phyloP scores from a whole-genome alignment of 441 rosid species.

The Erodium trifolium region DNA sequence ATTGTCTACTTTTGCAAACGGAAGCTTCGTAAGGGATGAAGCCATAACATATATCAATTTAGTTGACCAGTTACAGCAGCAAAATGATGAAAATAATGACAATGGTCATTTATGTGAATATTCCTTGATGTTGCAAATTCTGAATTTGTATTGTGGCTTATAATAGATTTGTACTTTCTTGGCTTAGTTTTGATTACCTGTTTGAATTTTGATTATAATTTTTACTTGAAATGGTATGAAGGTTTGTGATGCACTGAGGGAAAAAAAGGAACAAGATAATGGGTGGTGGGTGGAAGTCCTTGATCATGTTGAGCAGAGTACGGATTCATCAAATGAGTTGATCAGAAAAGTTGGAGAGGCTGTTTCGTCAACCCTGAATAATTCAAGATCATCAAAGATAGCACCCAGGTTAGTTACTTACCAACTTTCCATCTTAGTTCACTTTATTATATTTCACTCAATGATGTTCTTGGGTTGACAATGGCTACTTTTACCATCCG shows the following conservation, averaged over 20 bases:
- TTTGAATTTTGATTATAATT: slow-evolving; percentile 14
- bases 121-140: background rate
- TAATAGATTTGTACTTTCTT: background rate
- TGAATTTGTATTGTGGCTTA: too few relatives aligned
- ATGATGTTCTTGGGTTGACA: too few relatives aligned
- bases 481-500: too few relatives aligned
- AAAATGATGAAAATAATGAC: background rate
- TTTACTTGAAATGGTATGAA: slow-evolving; percentile 26
- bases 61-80: background rate
- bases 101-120: slow-evolving; percentile 2
- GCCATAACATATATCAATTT: background rate
- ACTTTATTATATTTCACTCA: too few relatives aligned
- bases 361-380: slow-evolving; percentile 52
- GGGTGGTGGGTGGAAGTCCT: slow-evolving; percentile 93
- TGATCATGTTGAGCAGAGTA: slow-evolving; percentile 51
- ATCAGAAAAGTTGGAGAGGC: slow-evolving; percentile 82
- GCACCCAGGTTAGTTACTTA: slow-evolving; percentile 50
- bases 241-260: slow-evolving; percentile 52
- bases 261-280: slow-evolving; percentile 35
- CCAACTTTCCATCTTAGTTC: background rate
- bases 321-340: slow-evolving; percentile 56
- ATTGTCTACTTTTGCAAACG: background rate
- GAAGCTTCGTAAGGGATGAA: background rate
- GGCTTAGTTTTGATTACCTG: background rate
- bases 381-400: slow-evolving; percentile 48